phyloP scores from a whole-genome alignment of 208 protist genomes.

The Trichomonas vaginalis region DNA sequence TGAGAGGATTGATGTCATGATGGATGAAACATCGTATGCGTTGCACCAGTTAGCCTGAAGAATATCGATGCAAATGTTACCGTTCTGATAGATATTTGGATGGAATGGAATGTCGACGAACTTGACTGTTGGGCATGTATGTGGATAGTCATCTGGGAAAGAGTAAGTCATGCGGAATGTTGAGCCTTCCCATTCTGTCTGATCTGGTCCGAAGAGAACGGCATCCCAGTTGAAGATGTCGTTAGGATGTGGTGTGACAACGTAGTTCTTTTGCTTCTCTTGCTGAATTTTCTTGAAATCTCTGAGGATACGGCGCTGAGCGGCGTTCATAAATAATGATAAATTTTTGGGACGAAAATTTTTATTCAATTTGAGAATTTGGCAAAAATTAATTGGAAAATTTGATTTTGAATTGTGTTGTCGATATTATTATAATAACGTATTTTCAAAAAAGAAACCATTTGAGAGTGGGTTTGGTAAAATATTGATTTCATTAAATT shows the following conservation, averaged over 20 bases:
- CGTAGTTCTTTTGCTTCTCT: constrained; percentile 61
- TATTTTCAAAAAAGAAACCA: too few species aligned
- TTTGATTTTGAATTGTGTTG: too few species aligned
- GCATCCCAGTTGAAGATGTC: constrained; percentile 72
- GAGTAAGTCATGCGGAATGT: constrained; percentile 64
- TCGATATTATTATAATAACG: too few species aligned
- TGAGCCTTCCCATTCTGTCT: constrained; percentile 28
- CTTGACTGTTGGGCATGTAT: constrained; percentile 79
- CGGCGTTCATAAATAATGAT: not conserved
- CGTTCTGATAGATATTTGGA: constrained; percentile 91
- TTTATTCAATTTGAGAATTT: too few species aligned
- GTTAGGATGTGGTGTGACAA: constrained; percentile 55
- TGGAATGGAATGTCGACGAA: constrained; percentile 91
- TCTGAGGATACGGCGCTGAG: constrained; percentile 57
- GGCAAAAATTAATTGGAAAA: too few species aligned
- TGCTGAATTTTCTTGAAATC: constrained; percentile 64
- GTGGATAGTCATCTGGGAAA: constrained; percentile 76
- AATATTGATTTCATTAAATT: too few species aligned
- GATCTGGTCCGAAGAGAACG: constrained; percentile 59
- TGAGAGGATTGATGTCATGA: constrained; percentile 96
- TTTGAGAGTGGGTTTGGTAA: too few species aligned
- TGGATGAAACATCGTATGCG: constrained; percentile 85
- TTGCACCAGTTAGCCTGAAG: constrained; percentile 88
- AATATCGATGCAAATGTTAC: constrained; percentile 97
- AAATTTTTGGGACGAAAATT: too few species aligned